Conservation (phyloP, 2,329 filamentous ascomycete species). For the Geosmithia putterillii region DNA sequence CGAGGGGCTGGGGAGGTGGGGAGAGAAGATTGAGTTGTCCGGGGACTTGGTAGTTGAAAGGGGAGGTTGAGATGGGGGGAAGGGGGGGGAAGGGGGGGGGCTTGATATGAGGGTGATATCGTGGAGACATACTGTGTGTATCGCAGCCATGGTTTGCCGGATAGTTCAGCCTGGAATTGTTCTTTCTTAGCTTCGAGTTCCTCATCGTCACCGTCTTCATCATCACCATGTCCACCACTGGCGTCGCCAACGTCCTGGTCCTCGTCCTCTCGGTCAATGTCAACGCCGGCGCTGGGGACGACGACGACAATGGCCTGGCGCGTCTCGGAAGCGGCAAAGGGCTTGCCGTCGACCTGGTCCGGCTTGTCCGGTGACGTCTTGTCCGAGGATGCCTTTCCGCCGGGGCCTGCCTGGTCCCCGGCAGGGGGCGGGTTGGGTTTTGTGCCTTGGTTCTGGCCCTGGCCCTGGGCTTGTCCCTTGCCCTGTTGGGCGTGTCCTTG, state of each 20-base stretch:
- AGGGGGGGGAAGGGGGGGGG: too few species aligned
- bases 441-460: neutral
- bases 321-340: neutral
- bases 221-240: conserved; percentile 4
- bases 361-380: neutral
- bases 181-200: conserved; percentile 11
- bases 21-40: too few species aligned
- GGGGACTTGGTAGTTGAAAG: too few species aligned
- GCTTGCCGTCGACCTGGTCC: conserved; percentile 6
- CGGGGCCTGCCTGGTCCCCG: too few species aligned
- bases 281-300: conserved; percentile 3
- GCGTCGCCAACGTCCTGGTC: conserved; percentile 4
- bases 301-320: conserved; percentile 3
- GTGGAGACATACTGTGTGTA: conserved; percentile 21
- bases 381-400: too few species aligned
- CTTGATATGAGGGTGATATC: too few species aligned
- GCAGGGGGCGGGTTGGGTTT: too few species aligned
- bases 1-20: too few species aligned
- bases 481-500: neutral
- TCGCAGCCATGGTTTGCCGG: conserved; percentile 25
- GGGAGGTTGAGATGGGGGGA: too few species aligned
- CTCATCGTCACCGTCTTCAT: conserved; percentile 4
- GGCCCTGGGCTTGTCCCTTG: too few species aligned
- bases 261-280: conserved; percentile 1
- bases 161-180: conserved; percentile 14